phyloP scores from a whole-genome alignment of 805 yeast species.

The Suhomyces sp. region DNA sequence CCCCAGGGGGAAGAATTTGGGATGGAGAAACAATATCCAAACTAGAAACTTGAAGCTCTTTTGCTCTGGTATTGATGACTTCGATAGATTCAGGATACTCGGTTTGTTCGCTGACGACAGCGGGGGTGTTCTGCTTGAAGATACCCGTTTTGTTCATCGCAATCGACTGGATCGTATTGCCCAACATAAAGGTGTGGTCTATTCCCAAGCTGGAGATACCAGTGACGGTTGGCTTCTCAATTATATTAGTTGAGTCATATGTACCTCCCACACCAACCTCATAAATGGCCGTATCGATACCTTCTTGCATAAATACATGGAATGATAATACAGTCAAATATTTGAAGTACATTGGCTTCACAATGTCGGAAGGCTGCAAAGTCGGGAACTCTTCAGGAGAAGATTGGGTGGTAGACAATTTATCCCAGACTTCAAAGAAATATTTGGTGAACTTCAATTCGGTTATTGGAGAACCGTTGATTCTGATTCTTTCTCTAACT shows the following conservation, averaged over 20 bases:
- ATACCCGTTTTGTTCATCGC: constrained; percentile 98
- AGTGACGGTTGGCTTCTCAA: constrained; percentile 75
- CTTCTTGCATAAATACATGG: constrained; percentile 84
- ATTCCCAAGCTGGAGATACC: constrained; percentile 87
- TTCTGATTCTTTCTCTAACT: constrained; percentile 87
- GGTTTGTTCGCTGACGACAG: constrained; percentile 62
- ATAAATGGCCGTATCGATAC: constrained; percentile 89
- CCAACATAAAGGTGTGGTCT: constrained; percentile 86
- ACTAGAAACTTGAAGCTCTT: constrained; percentile 49
- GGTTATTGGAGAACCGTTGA: constrained; percentile 81
- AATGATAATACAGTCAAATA: constrained; percentile 86
- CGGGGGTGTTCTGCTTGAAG: constrained; percentile 65
- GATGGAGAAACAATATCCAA: constrained; percentile 54
- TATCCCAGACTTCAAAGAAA: constrained; percentile 94
- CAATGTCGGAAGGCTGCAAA: constrained; percentile 61
- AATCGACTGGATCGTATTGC: constrained; percentile 81
- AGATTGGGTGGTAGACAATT: constrained; percentile 57
- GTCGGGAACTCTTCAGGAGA: constrained; percentile 59
- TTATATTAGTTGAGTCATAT: constrained; percentile 91
- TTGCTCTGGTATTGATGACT: constrained; percentile 64
- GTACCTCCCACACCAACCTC: constrained; percentile 99
- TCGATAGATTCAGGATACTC: constrained; percentile 50
- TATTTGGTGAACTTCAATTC: constrained; percentile 81
- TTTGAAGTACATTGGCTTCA: constrained; percentile 91
- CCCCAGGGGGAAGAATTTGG: constrained; percentile 32